Evolutionary conservation across 768 basidiomycete species (phyloP).

Genomic region (Agaricus subrufescens): DNA sequence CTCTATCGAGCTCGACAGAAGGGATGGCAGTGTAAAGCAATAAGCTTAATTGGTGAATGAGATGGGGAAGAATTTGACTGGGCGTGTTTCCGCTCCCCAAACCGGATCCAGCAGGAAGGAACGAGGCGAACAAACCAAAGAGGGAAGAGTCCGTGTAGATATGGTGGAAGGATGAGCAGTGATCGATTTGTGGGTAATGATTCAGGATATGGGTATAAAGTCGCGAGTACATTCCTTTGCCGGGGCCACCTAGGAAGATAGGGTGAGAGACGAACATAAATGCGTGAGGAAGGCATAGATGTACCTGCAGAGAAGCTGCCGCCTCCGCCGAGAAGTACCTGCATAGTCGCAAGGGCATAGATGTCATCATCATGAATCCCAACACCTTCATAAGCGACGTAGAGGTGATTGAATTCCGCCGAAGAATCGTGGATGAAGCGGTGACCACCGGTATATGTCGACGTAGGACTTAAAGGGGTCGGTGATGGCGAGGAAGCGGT

Average conservation of each 20-base stretch:
- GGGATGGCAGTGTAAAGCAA: slow-evolving; percentile 70
- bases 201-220: slow-evolving; percentile 95
- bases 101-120: slow-evolving; percentile 60
- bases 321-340: slow-evolving; percentile 92
- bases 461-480: slow-evolving; percentile 33
- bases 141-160: slow-evolving; percentile 93
- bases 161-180: slow-evolving; percentile 96
- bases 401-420: slow-evolving; percentile 87
- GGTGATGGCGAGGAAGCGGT: slow-evolving; percentile 20
- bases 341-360: slow-evolving; percentile 89
- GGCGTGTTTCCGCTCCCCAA: slow-evolving; percentile 58
- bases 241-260: slow-evolving; percentile 69
- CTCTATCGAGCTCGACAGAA: slow-evolving; percentile 68
- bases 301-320: slow-evolving; percentile 91
- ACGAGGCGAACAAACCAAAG: slow-evolving; percentile 88
- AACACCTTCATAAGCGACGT: slow-evolving; percentile 88
- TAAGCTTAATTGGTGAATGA: slow-evolving; percentile 83
- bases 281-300: slow-evolving; percentile 10
- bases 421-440: slow-evolving; percentile 55
- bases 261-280: not conserved
- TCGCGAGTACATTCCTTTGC: slow-evolving; percentile 99
- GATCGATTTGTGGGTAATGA: slow-evolving; percentile 89
- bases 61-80: slow-evolving; percentile 72
- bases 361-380: slow-evolving; percentile 90
- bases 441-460: slow-evolving; percentile 83